Evolutionary conservation across 1,139 yeast genomes (phyloP), one percentile per base, ranked within the genome.

Genomic region (Kodamaea fungicola): DNA sequence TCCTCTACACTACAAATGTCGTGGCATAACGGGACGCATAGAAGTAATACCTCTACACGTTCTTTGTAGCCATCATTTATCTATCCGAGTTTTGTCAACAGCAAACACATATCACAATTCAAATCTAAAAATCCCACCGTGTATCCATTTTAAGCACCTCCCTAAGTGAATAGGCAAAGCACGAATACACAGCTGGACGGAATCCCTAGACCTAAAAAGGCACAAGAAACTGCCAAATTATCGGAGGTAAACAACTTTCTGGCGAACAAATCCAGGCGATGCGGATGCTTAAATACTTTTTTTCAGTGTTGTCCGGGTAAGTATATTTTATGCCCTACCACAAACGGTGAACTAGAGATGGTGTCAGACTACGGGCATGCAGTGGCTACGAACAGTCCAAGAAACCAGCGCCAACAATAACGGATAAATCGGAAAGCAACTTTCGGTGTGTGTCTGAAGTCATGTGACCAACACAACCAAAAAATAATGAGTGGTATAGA

Each of bases 1-100:
- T n/a, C n/a, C n/a, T n/a, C 32, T 16, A 24, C 22, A 28, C 13
- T 19, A 29, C 28, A 42, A 42, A 61, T 76, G 76, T 76, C 40
- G 71, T 69, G 80, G 67, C 63, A 61, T 71, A 71, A 76, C 81
- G 81, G 81, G 81, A 76, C 59, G 66, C 75, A 51, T 57, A 49
- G 56, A 54, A 57, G 73, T 73, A 52, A 57, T 58, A 38, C 48
- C 52, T 59, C 69, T 54, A 56, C 61, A 63, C 62, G 71, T 74
- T 59, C 80, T 74, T 62, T 53, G 57, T 67, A 70, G 64, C 66
- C 78, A 71, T 69, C 35, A 46, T 65, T 57, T 36, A 42, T 74
- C 79, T 74, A 63, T 60, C 80, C 79, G 62, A 58, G 47, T 40
- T 44, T 48, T 55, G 50, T 62, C 71, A 65, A 63, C 72, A 60